These are phyloP conservation scores for Berkeleyomyces rouxiae DNA, from an alignment of 2,329 filamentous ascomycete species.

Conservation along the genomic window DNA sequence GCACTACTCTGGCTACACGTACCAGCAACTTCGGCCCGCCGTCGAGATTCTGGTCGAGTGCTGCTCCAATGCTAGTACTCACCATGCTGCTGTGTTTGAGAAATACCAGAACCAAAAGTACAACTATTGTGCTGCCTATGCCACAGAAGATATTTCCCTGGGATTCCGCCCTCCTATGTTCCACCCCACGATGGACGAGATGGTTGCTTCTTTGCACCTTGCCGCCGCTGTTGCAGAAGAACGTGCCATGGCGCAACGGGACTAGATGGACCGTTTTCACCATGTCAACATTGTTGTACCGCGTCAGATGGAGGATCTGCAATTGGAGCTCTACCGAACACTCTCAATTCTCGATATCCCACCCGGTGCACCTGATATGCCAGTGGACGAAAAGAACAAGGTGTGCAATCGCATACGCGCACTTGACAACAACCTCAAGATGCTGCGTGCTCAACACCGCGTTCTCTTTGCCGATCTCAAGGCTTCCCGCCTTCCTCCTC, in stretches of 20 bases:
- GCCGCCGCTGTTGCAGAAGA: neutral
- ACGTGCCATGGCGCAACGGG: slow-evolving; percentile 7
- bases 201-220: slow-evolving; percentile 5
- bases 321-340: neutral
- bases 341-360: neutral
- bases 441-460: neutral
- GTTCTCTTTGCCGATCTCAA: neutral
- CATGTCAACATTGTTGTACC: neutral
- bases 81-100: slow-evolving; percentile 75
- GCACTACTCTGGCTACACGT: slow-evolving; percentile 88
- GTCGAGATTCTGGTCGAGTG: slow-evolving; percentile 71
- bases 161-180: slow-evolving; percentile 33
- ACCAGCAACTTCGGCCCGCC: slow-evolving; percentile 61
- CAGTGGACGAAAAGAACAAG: neutral
- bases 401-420: neutral
- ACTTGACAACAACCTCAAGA: neutral
- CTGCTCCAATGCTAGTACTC: slow-evolving; percentile 62
- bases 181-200: slow-evolving; percentile 13
- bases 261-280: slow-evolving; percentile 8
- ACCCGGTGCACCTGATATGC: neutral
- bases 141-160: slow-evolving; percentile 54
- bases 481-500: neutral
- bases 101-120: slow-evolving; percentile 84
- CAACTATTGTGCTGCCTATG: slow-evolving; percentile 67
- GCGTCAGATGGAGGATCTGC: neutral